phyloP scores from a whole-genome alignment of 495 filamentous ascomycete genomes.

The Neurospora terricola region DNA sequence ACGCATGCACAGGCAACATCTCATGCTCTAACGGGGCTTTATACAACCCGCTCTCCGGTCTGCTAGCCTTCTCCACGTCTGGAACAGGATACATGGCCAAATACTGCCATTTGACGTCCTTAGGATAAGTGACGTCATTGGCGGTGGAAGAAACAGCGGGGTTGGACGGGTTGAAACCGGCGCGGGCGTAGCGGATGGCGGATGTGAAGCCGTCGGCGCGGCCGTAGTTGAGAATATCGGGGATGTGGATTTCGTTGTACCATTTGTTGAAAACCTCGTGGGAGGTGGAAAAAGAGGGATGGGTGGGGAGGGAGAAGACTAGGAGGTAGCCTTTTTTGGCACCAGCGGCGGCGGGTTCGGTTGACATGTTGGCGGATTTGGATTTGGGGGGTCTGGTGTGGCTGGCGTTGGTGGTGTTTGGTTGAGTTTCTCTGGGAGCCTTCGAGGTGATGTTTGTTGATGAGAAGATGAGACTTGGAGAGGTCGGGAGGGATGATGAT shows the following conservation, averaged over 20 bases:
- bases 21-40: not conserved
- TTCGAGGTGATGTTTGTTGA: not conserved
- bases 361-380: not conserved
- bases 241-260: not conserved
- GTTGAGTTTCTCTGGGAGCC: not conserved
- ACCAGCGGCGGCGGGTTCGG: not conserved
- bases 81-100: not conserved
- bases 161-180: not conserved
- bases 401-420: not conserved
- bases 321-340: not conserved
- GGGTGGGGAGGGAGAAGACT: not conserved
- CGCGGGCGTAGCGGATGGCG: not conserved
- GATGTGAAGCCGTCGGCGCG: not conserved
- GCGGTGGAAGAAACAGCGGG: not conserved
- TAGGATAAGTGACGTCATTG: not conserved
- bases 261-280: not conserved
- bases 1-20: not conserved
- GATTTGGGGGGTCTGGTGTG: not conserved
- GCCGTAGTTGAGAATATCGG: not conserved
- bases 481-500: not conserved
- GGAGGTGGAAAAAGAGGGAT: not conserved
- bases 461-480: not conserved
- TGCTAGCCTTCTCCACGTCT: not conserved
- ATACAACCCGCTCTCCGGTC: not conserved
- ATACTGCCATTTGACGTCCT: not conserved